Conservation (phyloP, 2,329 filamentous ascomycete species). For the Calycina marina region DNA sequence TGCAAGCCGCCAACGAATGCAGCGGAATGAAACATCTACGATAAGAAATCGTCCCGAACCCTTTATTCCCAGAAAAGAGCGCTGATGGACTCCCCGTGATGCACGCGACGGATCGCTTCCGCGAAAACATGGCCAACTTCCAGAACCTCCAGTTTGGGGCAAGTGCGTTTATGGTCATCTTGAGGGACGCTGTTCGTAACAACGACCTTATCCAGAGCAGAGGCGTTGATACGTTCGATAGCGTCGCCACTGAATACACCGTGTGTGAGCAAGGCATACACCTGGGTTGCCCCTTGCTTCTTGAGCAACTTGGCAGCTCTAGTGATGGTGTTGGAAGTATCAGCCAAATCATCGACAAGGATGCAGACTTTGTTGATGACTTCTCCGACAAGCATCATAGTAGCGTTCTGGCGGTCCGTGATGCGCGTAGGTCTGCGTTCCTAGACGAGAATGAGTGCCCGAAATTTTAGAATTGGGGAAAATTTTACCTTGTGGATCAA, state of each 20-base stretch:
- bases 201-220: conserved; percentile 80
- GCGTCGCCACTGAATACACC: conserved; percentile 92
- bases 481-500: conserved; percentile 83
- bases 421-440: conserved; percentile 82
- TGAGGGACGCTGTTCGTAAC: conserved; percentile 95
- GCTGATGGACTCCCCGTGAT: conserved; percentile 96
- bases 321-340: conserved; percentile 95
- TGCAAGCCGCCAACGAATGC: background rate
- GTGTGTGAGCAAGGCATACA: conserved; percentile 88
- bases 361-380: conserved; percentile 73
- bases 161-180: conserved; percentile 59
- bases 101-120: conserved; percentile 88
- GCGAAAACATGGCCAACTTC: conserved; percentile 87
- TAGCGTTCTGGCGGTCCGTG: conserved; percentile 76
- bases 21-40: conserved; percentile 6
- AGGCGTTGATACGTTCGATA: conserved; percentile 86
- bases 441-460: conserved; percentile 31
- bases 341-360: conserved; percentile 83
- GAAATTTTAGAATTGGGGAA: conserved; percentile 18
- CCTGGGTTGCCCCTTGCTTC: conserved; percentile 80
- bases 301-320: conserved; percentile 93
- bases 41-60: conserved; percentile 5
- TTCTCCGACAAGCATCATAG: conserved; percentile 90
- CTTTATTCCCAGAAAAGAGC: conserved; percentile 66
- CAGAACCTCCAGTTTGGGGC: conserved; percentile 80